Conservation (phyloP, 1,139 yeast species). For the Pichia kudriavzevii region DNA sequence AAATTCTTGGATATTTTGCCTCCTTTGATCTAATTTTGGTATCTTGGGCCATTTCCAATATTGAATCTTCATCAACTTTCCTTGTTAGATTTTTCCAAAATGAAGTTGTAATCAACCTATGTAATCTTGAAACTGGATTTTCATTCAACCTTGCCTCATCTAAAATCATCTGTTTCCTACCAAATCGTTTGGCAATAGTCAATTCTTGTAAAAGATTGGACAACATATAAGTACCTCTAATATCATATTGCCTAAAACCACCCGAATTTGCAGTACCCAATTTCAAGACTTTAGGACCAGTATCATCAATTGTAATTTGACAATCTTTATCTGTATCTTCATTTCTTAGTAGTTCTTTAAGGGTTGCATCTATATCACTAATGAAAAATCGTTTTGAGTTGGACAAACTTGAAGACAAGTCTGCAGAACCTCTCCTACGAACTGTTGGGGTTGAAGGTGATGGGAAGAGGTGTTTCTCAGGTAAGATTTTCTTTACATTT, state of each 20-base stretch:
- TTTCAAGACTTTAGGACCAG: conserved; percentile 82
- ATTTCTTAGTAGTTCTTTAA: conserved; percentile 56
- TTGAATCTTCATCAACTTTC: conserved; percentile 52
- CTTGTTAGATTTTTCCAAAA: conserved; percentile 84
- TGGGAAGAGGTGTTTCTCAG: conserved; percentile 4
- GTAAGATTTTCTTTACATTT: background rate
- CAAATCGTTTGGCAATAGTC: conserved; percentile 77
- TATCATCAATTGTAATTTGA: conserved; percentile 88
- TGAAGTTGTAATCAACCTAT: conserved; percentile 64
- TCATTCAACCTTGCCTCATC: conserved; percentile 83
- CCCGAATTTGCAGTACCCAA: conserved; percentile 81
- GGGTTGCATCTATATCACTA: conserved; percentile 65
- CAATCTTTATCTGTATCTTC: conserved; percentile 85
- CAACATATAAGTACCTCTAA: conserved; percentile 87
- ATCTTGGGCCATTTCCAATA: conserved; percentile 70
- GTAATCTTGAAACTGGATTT: conserved; percentile 76
- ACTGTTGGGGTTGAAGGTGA: conserved; percentile 14
- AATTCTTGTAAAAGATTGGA: conserved; percentile 84
- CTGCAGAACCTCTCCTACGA: conserved; percentile 60
- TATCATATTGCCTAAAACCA: conserved; percentile 64
- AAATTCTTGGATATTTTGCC: conserved; percentile 59
- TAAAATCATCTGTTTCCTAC: conserved; percentile 66
- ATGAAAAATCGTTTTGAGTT: conserved; percentile 57
- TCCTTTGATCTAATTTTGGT: conserved; percentile 64
- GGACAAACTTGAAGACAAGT: conserved; percentile 37